Percentiles rank a stretch among this genome's conserved stretches.
These are phyloP conservation scores for Salvia splendens DNA, from an alignment of 257 asterid genomes.

Conservation along the genomic window DNA sequence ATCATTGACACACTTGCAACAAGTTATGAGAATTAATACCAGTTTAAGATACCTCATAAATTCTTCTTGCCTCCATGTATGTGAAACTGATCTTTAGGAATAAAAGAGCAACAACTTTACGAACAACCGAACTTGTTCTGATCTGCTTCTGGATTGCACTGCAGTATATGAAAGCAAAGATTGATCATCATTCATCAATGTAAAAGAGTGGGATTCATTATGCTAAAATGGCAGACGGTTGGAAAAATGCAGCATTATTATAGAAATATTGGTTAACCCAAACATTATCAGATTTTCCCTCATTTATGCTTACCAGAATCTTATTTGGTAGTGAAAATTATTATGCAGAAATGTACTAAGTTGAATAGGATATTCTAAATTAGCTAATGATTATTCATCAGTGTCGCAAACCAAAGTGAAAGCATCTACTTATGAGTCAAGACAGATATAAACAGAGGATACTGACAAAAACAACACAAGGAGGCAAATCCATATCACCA, in stretches of 20 bases:
- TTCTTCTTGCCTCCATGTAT: slow-evolving; percentile 84
- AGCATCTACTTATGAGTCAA: too few relatives aligned
- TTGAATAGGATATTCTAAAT: background rate
- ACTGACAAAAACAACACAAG: background rate
- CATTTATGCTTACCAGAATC: background rate
- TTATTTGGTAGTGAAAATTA: background rate
- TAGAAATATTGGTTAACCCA: background rate
- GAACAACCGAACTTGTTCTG: slow-evolving; percentile 57
- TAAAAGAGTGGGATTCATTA: background rate
- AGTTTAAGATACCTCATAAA: slow-evolving; percentile 63
- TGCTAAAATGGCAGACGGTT: slow-evolving; percentile 15
- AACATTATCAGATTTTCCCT: background rate
- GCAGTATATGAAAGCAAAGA: slow-evolving; percentile 33
- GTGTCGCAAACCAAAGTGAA: background rate
- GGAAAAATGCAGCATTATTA: background rate
- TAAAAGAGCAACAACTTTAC: slow-evolving; percentile 61
- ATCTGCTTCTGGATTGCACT: slow-evolving; percentile 90
- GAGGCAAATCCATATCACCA: background rate
- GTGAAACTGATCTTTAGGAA: slow-evolving; percentile 73
- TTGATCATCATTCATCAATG: slow-evolving; percentile 24
- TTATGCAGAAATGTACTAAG: background rate
- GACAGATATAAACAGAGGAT: background rate
- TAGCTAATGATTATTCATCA: background rate
- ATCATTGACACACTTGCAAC: slow-evolving; percentile 2
- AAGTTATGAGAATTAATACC: background rate